phyloP scores from a whole-genome alignment of 257 asterid species.

The Haberlea rhodopensis region DNA sequence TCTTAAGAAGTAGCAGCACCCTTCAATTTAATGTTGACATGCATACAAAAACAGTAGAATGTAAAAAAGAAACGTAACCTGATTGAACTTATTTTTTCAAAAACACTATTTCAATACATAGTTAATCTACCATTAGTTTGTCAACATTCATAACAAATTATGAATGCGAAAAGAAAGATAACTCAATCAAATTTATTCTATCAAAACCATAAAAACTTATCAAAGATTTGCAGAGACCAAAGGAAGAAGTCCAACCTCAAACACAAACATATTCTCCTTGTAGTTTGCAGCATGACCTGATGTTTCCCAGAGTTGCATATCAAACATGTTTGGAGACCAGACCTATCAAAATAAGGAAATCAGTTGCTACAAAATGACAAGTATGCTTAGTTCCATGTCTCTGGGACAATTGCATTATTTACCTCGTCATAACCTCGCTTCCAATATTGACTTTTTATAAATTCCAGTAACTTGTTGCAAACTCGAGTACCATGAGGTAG shows the following conservation, averaged over 20 bases:
- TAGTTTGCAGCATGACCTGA: slow-evolving; percentile 99
- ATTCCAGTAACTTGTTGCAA: slow-evolving; percentile 84
- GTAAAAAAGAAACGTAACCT: background rate
- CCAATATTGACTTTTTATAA: slow-evolving; percentile 78
- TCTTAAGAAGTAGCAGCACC: background rate
- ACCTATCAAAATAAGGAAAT: slow-evolving; percentile 55
- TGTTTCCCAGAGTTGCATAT: slow-evolving; percentile 98
- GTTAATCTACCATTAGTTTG: background rate
- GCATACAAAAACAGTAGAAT: background rate
- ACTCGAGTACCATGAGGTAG: slow-evolving; percentile 93
- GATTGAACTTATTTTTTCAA: background rate
- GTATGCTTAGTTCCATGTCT: slow-evolving; percentile 3
- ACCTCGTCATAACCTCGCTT: slow-evolving; percentile 98
- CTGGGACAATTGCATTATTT: slow-evolving; percentile 21
- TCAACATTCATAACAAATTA: background rate
- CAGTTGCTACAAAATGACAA: slow-evolving; percentile 8
- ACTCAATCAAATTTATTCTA: background rate
- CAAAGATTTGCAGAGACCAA: background rate
- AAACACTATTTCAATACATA: background rate
- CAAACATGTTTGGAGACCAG: slow-evolving; percentile 87
- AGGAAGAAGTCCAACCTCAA: slow-evolving; percentile 53
- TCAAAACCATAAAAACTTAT: too few relatives aligned
- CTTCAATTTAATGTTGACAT: background rate
- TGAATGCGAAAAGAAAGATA: background rate
- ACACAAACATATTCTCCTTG: slow-evolving; percentile 96